Percentiles rank a stretch among this genome's conserved stretches.
These are phyloP conservation scores for Candida pini DNA, from an alignment of 805 yeast genomes.

Conservation along the genomic window DNA sequence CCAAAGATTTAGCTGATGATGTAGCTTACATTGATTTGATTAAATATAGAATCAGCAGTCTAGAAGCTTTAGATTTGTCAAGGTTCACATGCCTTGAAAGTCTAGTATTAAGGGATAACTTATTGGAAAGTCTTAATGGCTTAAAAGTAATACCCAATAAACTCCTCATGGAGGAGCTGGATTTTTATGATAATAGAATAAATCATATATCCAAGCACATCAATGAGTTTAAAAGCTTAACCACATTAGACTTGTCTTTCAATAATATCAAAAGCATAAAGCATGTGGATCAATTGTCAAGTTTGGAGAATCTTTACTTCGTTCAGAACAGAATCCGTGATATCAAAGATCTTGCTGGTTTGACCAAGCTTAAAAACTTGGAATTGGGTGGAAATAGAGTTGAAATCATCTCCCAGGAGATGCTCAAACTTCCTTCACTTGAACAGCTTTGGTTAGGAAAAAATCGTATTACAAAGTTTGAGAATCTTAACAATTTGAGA, in stretches of 20 bases:
- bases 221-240: slow-evolving; percentile 51
- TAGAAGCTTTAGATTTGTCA: slow-evolving; percentile 54
- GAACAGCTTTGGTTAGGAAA: slow-evolving; percentile 91
- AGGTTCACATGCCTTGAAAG: slow-evolving; percentile 53
- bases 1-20: slow-evolving; percentile 52
- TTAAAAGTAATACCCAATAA: slow-evolving; percentile 51
- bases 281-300: slow-evolving; percentile 57
- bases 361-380: slow-evolving; percentile 55
- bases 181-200: slow-evolving; percentile 87
- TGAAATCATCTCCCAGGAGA: slow-evolving; percentile 46
- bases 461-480: slow-evolving; percentile 61
- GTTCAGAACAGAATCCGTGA: slow-evolving; percentile 82
- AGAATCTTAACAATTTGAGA: slow-evolving; percentile 52
- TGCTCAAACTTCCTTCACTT: slow-evolving; percentile 50
- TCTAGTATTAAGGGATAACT: slow-evolving; percentile 77
- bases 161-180: slow-evolving; percentile 65
- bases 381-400: slow-evolving; percentile 91
- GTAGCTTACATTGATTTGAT: slow-evolving; percentile 57
- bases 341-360: slow-evolving; percentile 59
- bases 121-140: slow-evolving; percentile 67
- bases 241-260: slow-evolving; percentile 75
- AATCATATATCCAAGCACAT: slow-evolving; percentile 75
- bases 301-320: slow-evolving; percentile 67
- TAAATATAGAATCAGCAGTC: slow-evolving; percentile 60
- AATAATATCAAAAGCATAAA: slow-evolving; percentile 84